These are phyloP conservation scores for Vitis vinifera DNA, from an alignment of 164 flowering plant genomes.

Conservation along the genomic window DNA sequence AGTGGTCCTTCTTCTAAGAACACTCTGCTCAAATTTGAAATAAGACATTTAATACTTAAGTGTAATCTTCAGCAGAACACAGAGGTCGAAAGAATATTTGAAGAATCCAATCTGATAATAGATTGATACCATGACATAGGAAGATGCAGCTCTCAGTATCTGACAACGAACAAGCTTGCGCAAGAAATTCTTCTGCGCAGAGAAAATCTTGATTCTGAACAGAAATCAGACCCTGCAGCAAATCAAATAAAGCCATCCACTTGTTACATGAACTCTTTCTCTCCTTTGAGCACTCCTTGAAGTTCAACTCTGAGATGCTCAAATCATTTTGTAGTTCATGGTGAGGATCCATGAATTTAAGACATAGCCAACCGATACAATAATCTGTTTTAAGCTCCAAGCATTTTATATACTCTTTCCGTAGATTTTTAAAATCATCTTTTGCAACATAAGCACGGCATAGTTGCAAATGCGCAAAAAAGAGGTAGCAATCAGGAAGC, in stretches of 20 bases:
- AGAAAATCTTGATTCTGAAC: constrained; percentile 46
- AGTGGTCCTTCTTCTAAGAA: background rate
- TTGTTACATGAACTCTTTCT: constrained; percentile 31
- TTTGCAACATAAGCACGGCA: constrained; percentile 72
- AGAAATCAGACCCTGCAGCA: constrained; percentile 54
- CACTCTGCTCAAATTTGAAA: background rate
- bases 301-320: constrained; percentile 30
- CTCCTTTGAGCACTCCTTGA: constrained; percentile 47
- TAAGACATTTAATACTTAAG: background rate
- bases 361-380: constrained; percentile 79
- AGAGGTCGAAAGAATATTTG: background rate
- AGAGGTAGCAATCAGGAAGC: constrained; percentile 49
- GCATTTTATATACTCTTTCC: constrained; percentile 58
- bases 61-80: background rate
- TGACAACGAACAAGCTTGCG: constrained; percentile 55
- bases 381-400: constrained; percentile 63
- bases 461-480: constrained; percentile 74
- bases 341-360: constrained; percentile 54
- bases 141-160: constrained; percentile 57
- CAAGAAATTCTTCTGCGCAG: constrained; percentile 61
- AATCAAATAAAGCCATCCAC: constrained; percentile 60
- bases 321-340: constrained; percentile 32
- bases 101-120: background rate
- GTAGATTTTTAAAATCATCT: constrained; percentile 34
- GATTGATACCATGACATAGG: constrained; percentile 74